Evolutionary conservation across 2,329 filamentous ascomycete genomes (phyloP).

Genomic region (Chrysoporthe deuterocubensis): DNA sequence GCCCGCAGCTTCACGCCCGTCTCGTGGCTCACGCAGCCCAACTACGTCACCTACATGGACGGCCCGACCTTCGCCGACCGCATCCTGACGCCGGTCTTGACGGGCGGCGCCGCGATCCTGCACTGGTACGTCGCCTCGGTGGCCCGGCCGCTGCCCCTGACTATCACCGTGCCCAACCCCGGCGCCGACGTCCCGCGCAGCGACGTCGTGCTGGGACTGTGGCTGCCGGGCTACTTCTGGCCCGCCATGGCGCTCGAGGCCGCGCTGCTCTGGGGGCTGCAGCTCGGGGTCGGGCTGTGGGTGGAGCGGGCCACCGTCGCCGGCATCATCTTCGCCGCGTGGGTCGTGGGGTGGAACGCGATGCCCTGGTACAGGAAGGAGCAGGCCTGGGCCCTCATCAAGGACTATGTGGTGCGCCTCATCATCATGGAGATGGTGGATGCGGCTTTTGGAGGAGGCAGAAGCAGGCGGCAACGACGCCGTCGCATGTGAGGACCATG

Average conservation of each 20-base stretch:
- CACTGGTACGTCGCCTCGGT: constrained; percentile 28
- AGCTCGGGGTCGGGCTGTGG: constrained; percentile 4
- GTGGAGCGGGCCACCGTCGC: constrained; percentile 2
- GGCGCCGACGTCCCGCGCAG: constrained; percentile 9
- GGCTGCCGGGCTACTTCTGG: constrained; percentile 27
- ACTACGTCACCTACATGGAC: constrained; percentile 25
- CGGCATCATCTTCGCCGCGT: constrained; percentile 9
- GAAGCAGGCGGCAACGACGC: constrained; percentile 19
- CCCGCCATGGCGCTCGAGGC: constrained; percentile 18
- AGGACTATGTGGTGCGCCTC: constrained; percentile 25
- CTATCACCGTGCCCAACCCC: constrained; percentile 22
- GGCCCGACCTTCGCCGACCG: constrained; percentile 26
- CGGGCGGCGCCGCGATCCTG: constrained; percentile 22
- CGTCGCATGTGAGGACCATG: constrained; percentile 12
- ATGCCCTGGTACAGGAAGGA: constrained; percentile 28
- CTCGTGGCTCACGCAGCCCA: constrained; percentile 26
- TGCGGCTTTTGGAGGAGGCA: constrained; percentile 23
- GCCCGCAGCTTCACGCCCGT: constrained; percentile 20
- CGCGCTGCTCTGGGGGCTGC: constrained; percentile 21
- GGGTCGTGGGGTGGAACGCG: constrained; percentile 28
- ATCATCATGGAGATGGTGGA: constrained; percentile 29
- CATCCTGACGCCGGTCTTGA: constrained; percentile 22
- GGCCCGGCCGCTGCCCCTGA: constrained; percentile 20
- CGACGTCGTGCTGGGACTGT: constrained; percentile 23
- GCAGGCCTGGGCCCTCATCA: constrained; percentile 25